Percentiles rank a stretch among this genome's conserved stretches.
These are phyloP conservation scores for Globisporangium irregulare DNA, from an alignment of 352 stramenopile species.

Conservation along the genomic window DNA sequence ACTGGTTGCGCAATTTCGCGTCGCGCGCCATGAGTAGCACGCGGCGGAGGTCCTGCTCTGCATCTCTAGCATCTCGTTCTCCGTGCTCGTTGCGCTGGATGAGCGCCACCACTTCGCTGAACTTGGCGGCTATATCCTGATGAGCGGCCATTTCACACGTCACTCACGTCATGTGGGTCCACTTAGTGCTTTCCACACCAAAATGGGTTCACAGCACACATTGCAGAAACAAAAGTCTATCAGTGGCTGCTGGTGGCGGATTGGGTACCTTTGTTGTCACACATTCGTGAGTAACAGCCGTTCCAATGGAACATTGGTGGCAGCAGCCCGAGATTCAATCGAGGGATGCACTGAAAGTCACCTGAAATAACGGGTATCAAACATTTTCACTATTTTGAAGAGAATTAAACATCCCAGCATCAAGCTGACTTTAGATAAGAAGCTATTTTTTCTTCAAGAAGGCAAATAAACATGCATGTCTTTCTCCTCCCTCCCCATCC, in stretches of 20 bases:
- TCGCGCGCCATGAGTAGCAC: conserved; percentile 58
- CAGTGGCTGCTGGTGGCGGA: not conserved
- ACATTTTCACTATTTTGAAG: too few relatives aligned
- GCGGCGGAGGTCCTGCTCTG: conserved; percentile 46
- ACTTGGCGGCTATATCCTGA: conserved; percentile 15
- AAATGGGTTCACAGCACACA: conserved; percentile 7
- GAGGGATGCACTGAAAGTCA: not conserved
- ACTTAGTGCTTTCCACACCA: not conserved
- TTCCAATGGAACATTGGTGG: not conserved
- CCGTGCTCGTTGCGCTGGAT: conserved; percentile 48
- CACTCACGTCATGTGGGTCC: not conserved
- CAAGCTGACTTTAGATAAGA: too few relatives aligned
- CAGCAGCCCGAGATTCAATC: not conserved
- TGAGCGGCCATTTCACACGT: not conserved
- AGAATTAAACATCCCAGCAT: too few relatives aligned
- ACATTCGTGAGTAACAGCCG: not conserved
- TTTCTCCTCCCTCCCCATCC: not conserved
- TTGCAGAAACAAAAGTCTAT: not conserved
- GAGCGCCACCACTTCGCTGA: conserved; percentile 57
- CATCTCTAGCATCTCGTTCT: conserved; percentile 34
- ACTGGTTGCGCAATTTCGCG: conserved; percentile 38
- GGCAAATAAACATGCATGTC: too few relatives aligned
- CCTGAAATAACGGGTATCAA: too few relatives aligned
- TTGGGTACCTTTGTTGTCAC: not conserved
- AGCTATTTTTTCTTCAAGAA: too few relatives aligned